These are phyloP conservation scores for Epichloe hybrida DNA, from an alignment of 2,329 filamentous ascomycete species.

Conservation along the genomic window DNA sequence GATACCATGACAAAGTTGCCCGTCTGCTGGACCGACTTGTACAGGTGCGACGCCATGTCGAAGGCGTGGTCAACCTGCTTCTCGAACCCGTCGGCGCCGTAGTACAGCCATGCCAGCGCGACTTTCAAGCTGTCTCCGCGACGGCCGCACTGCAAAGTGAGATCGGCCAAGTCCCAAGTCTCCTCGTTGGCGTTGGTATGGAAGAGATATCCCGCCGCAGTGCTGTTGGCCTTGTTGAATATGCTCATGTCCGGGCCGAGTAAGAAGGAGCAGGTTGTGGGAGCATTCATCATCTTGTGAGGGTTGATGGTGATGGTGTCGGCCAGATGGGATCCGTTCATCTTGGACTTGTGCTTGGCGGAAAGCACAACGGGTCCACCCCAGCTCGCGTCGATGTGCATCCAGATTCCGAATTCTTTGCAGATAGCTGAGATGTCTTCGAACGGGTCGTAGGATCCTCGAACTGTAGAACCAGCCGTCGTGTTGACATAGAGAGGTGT, in stretches of 20 bases:
- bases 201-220: constrained; percentile 78
- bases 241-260: constrained; percentile 60
- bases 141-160: constrained; percentile 87
- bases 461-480: constrained; percentile 86
- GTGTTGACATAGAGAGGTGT: constrained; percentile 92
- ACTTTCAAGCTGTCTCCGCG: constrained; percentile 78
- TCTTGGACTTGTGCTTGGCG: constrained; percentile 43
- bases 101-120: constrained; percentile 79
- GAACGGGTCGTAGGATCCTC: constrained; percentile 80
- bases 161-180: constrained; percentile 78
- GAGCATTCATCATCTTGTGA: constrained; percentile 93
- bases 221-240: constrained; percentile 74
- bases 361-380: constrained; percentile 76
- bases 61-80: constrained; percentile 60
- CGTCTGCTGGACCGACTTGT: constrained; percentile 38
- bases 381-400: constrained; percentile 90
- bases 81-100: constrained; percentile 64
- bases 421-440: constrained; percentile 56
- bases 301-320: constrained; percentile 81
- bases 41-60: constrained; percentile 55
- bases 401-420: constrained; percentile 61
- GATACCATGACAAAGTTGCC: constrained; percentile 58
- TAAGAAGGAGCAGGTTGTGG: constrained; percentile 82
- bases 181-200: constrained; percentile 45
- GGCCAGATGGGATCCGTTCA: constrained; percentile 59